Evolutionary conservation across 73 alveolate species (phyloP), one percentile per base, ranked within the genome.

Genomic region (Paramecium caudatum): DNA sequence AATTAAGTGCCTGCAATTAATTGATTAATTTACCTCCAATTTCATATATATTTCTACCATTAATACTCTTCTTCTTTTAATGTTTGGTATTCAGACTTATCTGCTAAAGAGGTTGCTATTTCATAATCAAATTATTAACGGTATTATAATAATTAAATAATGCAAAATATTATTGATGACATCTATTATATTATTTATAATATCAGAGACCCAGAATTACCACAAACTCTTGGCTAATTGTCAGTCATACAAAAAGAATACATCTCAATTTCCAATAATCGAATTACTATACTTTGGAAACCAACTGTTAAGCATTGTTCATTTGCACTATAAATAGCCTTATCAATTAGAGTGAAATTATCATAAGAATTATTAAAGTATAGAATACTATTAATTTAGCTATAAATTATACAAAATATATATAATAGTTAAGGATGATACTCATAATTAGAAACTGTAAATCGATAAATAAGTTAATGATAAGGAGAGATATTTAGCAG

Each of bases 401-500:
- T 47, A 86, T 69, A 49, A 37, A 47, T 70, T 55, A 46, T 63
- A 86, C 62, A 82, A 62, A 82, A 82, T 41, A 17, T 37, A 47
- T 46, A 63, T 46, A 17, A 47, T 91, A 23, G 92, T 90, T 12
- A 23, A 63, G 9, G 91, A 46, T 19, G 47, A 70, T 21, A 32
- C 48, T 25, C 86, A 90, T 49, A 30, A 16, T 27, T 47, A 39
- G 36, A 82, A 82, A 45, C n/a, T 48, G 12, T 16, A 36, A 78
- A 90, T 91, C 13, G 95, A 91, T 48, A 87, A 82, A 65, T 80
- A 91, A 69, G 95, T 91, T 4, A 91, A 91, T 55, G 95, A 91
- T 68, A 91, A 91, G 33, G 95, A 91, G 65, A 81, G 95, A 86
- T 86, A 45, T 32, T 85, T 90, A 8, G 95, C 95, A 48, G 95